phyloP scores from a whole-genome alignment of 306 rosid species.

The Acmispon strigosus region DNA sequence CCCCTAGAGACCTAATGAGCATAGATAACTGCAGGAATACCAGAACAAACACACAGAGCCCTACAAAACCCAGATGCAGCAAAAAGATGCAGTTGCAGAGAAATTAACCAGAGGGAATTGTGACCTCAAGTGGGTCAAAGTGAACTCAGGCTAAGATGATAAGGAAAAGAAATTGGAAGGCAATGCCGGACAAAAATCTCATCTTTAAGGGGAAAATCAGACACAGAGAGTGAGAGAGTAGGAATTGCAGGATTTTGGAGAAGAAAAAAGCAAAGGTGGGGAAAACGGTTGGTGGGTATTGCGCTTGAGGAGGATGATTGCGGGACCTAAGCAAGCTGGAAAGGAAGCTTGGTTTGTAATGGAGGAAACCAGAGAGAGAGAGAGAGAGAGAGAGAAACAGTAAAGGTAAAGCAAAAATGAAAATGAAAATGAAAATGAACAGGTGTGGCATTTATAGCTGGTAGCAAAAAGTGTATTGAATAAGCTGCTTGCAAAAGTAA shows the following conservation, averaged over 20 bases:
- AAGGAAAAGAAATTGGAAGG: slow-evolving; percentile 3
- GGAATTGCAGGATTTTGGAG: slow-evolving; percentile 21
- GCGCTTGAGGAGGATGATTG: slow-evolving; percentile 34
- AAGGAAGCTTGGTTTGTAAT: slow-evolving; percentile 78
- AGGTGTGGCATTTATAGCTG: slow-evolving; percentile 46
- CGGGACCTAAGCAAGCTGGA: slow-evolving; percentile 72
- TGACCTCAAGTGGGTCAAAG: slow-evolving; percentile 50
- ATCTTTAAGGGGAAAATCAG: slow-evolving; percentile 30
- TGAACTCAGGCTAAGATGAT: slow-evolving; percentile 19
- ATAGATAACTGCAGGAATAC: slow-evolving; percentile 40
- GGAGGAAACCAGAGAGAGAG: slow-evolving; percentile 54
- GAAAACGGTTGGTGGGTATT: slow-evolving; percentile 67
- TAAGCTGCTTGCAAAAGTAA: slow-evolving; percentile 29
- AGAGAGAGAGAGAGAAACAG: slow-evolving; percentile 44
- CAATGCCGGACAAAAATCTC: slow-evolving; percentile 51
- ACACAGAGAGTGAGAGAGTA: slow-evolving; percentile 14
- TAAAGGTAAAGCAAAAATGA: slow-evolving; percentile 52
- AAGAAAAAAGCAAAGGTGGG: slow-evolving; percentile 42
- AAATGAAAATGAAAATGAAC: slow-evolving; percentile 29
- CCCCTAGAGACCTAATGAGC: slow-evolving; percentile 42
- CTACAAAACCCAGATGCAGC: slow-evolving; percentile 45
- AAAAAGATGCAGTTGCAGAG: slow-evolving; percentile 23
- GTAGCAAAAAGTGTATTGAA: slow-evolving; percentile 34
- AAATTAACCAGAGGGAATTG: slow-evolving; percentile 32
- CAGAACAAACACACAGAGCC: slow-evolving; percentile 32